Evolutionary conservation across 2,329 filamentous ascomycete species (phyloP).

Genomic region (Pyrenochaeta sp.): DNA sequence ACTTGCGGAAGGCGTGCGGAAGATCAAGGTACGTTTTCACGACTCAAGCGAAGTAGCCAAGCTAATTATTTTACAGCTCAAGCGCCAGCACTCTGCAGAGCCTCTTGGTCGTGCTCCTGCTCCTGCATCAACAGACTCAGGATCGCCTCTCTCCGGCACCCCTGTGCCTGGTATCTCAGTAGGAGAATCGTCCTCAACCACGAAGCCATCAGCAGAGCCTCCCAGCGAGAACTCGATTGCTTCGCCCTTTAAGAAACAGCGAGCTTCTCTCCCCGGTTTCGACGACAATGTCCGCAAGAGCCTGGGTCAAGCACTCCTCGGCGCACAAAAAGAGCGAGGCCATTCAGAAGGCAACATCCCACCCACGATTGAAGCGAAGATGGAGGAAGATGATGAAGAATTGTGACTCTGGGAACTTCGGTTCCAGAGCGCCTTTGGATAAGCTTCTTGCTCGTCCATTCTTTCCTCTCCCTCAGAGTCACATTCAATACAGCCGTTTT

Average conservation of each 20-base stretch:
- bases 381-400: constrained; percentile 56
- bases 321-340: constrained; percentile 40
- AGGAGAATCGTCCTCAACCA: constrained; percentile 34
- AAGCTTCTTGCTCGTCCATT: not conserved
- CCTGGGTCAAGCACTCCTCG: constrained; percentile 41
- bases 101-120: constrained; percentile 58
- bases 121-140: constrained; percentile 31
- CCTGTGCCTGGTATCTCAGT: constrained; percentile 24
- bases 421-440: constrained; percentile 34
- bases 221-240: constrained; percentile 63
- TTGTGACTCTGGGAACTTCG: constrained; percentile 47
- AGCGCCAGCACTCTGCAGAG: constrained; percentile 79
- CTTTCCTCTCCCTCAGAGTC: too few species aligned
- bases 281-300: constrained; percentile 53
- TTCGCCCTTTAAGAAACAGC: constrained; percentile 78
- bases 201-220: constrained; percentile 48
- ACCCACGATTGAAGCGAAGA: constrained; percentile 37
- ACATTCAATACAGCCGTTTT: not conserved
- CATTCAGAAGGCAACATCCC: constrained; percentile 42
- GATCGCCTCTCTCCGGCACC: constrained; percentile 34
- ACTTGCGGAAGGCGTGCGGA: constrained; percentile 79
- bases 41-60: too few species aligned
- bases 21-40: constrained; percentile 82
- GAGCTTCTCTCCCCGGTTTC: constrained; percentile 65
- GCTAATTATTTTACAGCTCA: constrained; percentile 65